Evolutionary conservation across 2,329 filamentous ascomycete species (phyloP).

Genomic region (Diaporthe capsici): DNA sequence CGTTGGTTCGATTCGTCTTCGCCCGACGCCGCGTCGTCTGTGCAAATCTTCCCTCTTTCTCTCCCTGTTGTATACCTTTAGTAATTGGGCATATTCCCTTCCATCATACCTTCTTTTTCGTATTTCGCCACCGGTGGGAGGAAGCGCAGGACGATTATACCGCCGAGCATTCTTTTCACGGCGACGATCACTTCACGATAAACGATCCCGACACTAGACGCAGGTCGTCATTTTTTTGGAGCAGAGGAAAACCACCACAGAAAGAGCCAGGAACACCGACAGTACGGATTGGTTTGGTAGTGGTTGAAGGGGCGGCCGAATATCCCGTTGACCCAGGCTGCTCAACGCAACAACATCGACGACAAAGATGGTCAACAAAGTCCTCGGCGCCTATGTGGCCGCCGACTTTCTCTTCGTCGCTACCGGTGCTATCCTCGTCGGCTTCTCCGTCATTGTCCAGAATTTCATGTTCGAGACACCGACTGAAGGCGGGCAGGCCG

Average conservation of each 20-base stretch:
- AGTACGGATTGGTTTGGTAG: constrained; percentile 37
- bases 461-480: constrained; percentile 60
- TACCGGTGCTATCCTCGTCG: constrained; percentile 68
- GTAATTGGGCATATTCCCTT: constrained; percentile 25
- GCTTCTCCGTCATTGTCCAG: constrained; percentile 67
- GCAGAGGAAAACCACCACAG: constrained; percentile 35
- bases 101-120: constrained; percentile 19
- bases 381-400: constrained; percentile 64
- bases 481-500: constrained; percentile 62
- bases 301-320: constrained; percentile 43
- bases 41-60: constrained; percentile 25
- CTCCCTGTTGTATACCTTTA: constrained; percentile 22
- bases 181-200: constrained; percentile 10
- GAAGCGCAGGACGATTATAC: constrained; percentile 39
- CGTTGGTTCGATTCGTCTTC: constrained; percentile 35
- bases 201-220: constrained; percentile 49
- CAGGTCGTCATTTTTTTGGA: constrained; percentile 53
- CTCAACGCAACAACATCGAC: constrained; percentile 41
- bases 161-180: constrained; percentile 33
- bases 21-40: constrained; percentile 28
- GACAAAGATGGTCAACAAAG: constrained; percentile 66
- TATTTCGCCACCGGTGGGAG: constrained; percentile 35
- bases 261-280: constrained; percentile 36
- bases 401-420: constrained; percentile 66
- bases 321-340: constrained; percentile 43